Base-by-base conservation (phyloP, 2,329 filamentous ascomycete genomes). In the Alternaria rosae region DNA sequence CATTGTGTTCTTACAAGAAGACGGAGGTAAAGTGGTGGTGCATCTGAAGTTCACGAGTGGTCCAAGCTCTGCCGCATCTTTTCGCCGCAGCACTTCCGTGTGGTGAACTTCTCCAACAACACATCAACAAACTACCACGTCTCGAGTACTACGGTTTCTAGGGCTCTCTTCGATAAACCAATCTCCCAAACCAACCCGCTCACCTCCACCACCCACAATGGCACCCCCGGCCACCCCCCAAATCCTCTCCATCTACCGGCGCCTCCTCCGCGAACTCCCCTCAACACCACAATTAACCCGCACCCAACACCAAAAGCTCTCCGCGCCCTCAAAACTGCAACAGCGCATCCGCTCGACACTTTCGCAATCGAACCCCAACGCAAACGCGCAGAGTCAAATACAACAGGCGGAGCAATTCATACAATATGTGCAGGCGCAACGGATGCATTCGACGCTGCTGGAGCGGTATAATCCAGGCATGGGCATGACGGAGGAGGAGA, bases 401-500 rank as follows among this genome's bases (percentile, higher is more conserved):
- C 75, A 81, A n/a, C 80, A 92, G 69, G 90, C 88, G n/a, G 88
- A 92, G 66, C 93, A 98, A 79, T 88, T 93, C 69, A 81, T 93
- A 25, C 86, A 88, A 59, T 98, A 97, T 77, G 85, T 95, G 20
- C 88, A 88, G 70, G 90, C 94, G n/a, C 95, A 99, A 83, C 85
- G 94, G 54, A 87, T 88, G 76, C 97, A 98, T 78, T 86, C 88
- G 25, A 90, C 88, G 15, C 82, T 98, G 44, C 79, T 98, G 38
- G 94, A 97, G 81, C 86, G 94, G 71, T 98, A 99, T 81, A 98
- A 98, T 79, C 93, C 93, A 0, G 93, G 94, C 17, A 92, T 96
- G 88, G 87, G 88, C 69, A 92, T 97, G 90, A 88, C 91, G 68
- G 90, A 96, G 80, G 85, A 89, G 76, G 94, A 98, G 83, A 86